A percentile compares a stretch with the other conserved stretches of the same genome.
Conservation (phyloP, 228 moss, liverwort and hornwort species). For the Sphagnum fallax region DNA sequence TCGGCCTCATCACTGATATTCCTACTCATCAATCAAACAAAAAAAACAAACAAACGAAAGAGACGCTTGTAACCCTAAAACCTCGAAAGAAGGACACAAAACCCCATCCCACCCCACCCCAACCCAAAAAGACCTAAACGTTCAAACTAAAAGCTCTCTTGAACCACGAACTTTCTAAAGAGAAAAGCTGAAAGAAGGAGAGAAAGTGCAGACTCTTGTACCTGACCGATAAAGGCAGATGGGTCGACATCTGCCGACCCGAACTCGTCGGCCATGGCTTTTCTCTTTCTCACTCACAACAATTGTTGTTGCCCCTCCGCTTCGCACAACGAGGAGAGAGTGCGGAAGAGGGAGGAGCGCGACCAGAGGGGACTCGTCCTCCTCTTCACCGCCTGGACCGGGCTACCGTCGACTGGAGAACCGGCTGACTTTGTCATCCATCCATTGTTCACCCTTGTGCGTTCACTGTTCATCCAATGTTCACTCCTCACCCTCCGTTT, state of each 20-base stretch:
- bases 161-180: neutral
- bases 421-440: neutral
- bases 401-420: neutral
- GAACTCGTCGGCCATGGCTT: slow-evolving; percentile 23
- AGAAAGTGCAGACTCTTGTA: neutral
- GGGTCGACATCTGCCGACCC: slow-evolving; percentile 9
- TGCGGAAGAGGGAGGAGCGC: no score
- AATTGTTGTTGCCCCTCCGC: no score
- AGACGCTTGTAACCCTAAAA: neutral
- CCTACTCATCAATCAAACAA: neutral
- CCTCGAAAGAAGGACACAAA: neutral
- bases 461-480: neutral
- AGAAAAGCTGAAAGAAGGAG: neutral
- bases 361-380: neutral
- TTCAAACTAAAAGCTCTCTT: neutral
- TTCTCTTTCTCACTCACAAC: neutral
- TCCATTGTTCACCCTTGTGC: neutral
- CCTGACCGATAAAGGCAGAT: slow-evolving; percentile 11
- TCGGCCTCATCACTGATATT: no score
- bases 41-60: neutral
- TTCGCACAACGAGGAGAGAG: no score
- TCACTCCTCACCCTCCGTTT: neutral
- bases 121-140: no score
- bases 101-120: neutral
- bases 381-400: neutral